Conservation (phyloP, 169 alveolate species). For the Besnoitia besnoiti region DNA sequence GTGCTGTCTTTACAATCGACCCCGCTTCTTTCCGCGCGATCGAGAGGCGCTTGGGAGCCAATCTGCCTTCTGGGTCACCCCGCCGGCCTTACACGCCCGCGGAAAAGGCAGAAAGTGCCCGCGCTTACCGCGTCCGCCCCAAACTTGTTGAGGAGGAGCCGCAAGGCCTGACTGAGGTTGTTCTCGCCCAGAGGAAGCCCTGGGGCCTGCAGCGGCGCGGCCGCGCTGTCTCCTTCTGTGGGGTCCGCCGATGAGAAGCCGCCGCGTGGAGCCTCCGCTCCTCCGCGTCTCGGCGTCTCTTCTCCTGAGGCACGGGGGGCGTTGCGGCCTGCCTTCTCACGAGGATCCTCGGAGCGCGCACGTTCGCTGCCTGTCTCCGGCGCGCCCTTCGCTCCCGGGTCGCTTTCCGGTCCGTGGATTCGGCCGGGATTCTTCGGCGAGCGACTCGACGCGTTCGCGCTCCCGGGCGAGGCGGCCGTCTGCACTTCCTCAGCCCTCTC, state of each 20-base stretch:
- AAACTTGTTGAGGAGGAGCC: neutral
- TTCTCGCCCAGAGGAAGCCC: neutral
- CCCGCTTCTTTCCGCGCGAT: no score
- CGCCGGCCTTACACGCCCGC: no score
- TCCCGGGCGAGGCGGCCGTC: neutral
- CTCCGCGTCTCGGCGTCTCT: neutral
- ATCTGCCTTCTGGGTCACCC: no score
- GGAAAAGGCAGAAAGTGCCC: neutral
- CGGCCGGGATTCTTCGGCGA: neutral
- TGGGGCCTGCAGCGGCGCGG: neutral
- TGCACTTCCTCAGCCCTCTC: neutral
- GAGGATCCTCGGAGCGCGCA: no score
- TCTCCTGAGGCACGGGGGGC: no score
- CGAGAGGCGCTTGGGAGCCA: no score
- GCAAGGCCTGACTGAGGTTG: neutral
- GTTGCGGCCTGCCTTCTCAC: no score
- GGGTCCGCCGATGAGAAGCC: neutral
- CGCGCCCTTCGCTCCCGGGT: neutral
- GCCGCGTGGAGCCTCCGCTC: neutral
- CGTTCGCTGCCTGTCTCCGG: neutral
- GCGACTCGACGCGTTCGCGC: no score
- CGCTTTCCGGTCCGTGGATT: neutral
- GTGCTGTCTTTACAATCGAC: no score
- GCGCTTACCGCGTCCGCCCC: neutral
- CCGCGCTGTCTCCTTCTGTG: neutral